Base-by-base conservation (phyloP, 1,139 yeast species). In the Nakaseomyces sp. region DNA sequence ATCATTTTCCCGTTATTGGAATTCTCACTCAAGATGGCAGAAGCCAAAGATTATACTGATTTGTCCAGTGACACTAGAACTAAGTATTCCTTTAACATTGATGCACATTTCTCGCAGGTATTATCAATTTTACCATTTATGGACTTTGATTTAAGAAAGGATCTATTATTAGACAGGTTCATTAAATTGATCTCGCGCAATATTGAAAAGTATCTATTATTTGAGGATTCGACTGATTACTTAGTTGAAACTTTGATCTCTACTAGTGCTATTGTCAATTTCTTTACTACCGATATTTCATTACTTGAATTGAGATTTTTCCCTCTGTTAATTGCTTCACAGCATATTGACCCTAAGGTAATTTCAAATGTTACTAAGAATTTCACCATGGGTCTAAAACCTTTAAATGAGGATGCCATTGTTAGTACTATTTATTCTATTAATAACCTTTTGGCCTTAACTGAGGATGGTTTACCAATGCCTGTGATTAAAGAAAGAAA, bases 401-500 rank as follows among this genome's bases (percentile, higher is more conserved):
- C 72, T 2, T 60, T 72, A 31, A 64, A 58, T 19, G 93, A 87
- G 57, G 96, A 88, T 61, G 79, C 86, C 0, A 80, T 84, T 16
- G 86, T 88, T 10, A 82, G 95, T n/a, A 76, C 91, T 1, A 79
- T 91, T 45, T 91, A 91, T 61, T 81, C 95, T 0, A 71, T 89
- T 51, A 77, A 86, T 20, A 91, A 91, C 61, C 67, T 84, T 54
- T 66, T 91, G 30, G 74, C 81, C 40, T 76, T 77, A 15, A 79
- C 78, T 10, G 72, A 71, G 46, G 73, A 68, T 52, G 62, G 64
- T 5, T 57, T 60, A 2, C 64, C 65, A 2, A 53, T 55, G 4
- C 51, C 60, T 7, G 55, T 62, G 3, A 50, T 63, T 38, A 66
- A 64, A 47, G 69, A 63, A 37, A 56, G 67, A 37, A 60, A 60